A percentile compares a stretch with the other conserved stretches of the same genome.
Evolutionary conservation across 176 grass and related monocot genomes (phyloP).

Genomic region (Thinopyrum elongatum): DNA sequence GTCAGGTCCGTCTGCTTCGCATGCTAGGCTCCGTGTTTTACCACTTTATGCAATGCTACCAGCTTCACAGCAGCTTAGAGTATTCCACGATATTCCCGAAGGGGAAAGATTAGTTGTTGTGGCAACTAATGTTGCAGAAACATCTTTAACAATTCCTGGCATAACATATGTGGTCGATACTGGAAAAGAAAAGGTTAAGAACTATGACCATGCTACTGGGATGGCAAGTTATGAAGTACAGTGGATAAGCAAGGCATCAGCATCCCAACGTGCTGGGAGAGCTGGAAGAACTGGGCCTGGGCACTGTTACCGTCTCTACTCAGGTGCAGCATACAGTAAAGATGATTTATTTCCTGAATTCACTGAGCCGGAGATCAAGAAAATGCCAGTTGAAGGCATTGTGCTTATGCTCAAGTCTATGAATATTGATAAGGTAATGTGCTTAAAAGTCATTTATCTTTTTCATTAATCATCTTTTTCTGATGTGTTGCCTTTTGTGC

Average conservation of each 20-base stretch:
- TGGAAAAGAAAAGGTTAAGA: conserved; percentile 97
- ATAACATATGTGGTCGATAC: conserved; percentile 98
- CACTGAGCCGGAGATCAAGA: conserved; percentile 78
- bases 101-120: conserved; percentile 90
- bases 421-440: conserved; percentile 77
- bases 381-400: conserved; percentile 86
- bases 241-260: conserved; percentile 99
- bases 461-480: conserved; percentile 23
- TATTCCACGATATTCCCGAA: conserved; percentile 74
- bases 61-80: conserved; percentile 82
- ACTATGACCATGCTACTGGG: conserved; percentile 71
- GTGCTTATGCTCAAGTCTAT: conserved; percentile 94
- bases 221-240: conserved; percentile 78
- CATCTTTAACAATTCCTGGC: conserved; percentile 90
- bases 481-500: background rate
- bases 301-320: conserved; percentile 92
- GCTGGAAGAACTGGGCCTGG: conserved; percentile 93
- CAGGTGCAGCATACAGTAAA: conserved; percentile 88
- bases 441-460: background rate
- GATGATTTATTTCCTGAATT: conserved; percentile 94
- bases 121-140: conserved; percentile 98
- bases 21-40: conserved; percentile 54
- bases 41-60: conserved; percentile 94
- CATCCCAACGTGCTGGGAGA: conserved; percentile 84
- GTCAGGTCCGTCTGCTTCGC: conserved; percentile 20